Percentiles rank a stretch among this genome's conserved stretches.
Conservation (phyloP, 2,329 filamentous ascomycete species). For the Nigrospora oryzae region DNA sequence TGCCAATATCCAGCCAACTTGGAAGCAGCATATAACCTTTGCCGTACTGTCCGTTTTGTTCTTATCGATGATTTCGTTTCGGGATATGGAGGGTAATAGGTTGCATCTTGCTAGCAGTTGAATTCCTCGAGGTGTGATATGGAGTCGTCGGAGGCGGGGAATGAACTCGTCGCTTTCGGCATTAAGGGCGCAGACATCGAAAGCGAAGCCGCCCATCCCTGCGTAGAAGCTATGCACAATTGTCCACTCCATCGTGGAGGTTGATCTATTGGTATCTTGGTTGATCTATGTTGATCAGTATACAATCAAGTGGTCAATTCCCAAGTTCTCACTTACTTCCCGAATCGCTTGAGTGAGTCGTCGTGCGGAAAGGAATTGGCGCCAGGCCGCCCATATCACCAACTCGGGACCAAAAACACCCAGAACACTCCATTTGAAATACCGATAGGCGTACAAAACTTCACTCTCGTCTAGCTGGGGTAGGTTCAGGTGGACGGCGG, state of each 20-base stretch:
- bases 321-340: background rate
- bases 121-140: background rate
- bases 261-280: background rate
- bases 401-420: constrained; percentile 1
- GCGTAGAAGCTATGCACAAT: constrained; percentile 4
- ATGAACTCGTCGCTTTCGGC: background rate
- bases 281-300: too few species aligned
- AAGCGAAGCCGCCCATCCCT: constrained; percentile 3
- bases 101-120: constrained; percentile 1
- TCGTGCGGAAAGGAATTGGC: background rate
- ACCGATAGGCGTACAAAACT: background rate
- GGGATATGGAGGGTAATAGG: background rate
- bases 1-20: constrained; percentile 3
- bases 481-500: background rate
- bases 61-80: constrained; percentile 3
- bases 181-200: background rate
- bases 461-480: background rate
- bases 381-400: constrained; percentile 1
- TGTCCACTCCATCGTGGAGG: background rate
- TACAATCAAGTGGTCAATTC: background rate
- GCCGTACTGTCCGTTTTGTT: constrained; percentile 2
- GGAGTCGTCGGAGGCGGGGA: background rate
- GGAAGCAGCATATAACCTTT: constrained; percentile 2
- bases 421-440: constrained; percentile 1
- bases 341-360: background rate